Conservation (phyloP, 768 basidiomycete genomes). For the Lactarius trivialis region DNA sequence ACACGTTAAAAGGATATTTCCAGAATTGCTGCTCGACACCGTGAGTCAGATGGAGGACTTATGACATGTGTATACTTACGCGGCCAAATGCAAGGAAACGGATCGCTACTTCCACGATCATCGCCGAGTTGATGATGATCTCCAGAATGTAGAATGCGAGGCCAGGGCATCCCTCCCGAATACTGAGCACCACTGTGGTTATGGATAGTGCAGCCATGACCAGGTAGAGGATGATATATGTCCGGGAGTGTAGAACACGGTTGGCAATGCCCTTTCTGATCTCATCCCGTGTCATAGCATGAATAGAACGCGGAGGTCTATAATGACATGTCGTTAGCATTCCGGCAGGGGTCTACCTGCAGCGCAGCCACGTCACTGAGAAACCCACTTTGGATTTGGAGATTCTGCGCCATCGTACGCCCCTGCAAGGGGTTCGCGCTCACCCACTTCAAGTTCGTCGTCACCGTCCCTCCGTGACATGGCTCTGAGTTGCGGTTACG, state of each 20-base stretch:
- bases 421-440: constrained; percentile 28
- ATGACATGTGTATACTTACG: constrained; percentile 44
- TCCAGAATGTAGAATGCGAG: constrained; percentile 86
- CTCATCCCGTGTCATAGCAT: constrained; percentile 76
- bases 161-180: constrained; percentile 80
- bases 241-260: constrained; percentile 80
- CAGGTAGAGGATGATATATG: constrained; percentile 84
- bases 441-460: constrained; percentile 30
- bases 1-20: constrained; percentile 86
- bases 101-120: constrained; percentile 91
- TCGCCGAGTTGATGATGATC: constrained; percentile 78
- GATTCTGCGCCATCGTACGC: constrained; percentile 17
- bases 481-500: constrained; percentile 4
- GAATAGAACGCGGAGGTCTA: constrained; percentile 76
- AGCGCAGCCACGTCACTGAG: constrained; percentile 9
- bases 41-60: background rate
- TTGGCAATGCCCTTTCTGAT: constrained; percentile 83
- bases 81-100: constrained; percentile 90
- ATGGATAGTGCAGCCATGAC: constrained; percentile 83
- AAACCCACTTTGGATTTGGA: constrained; percentile 25
- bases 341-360: constrained; percentile 13
- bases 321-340: background rate
- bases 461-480: constrained; percentile 28
- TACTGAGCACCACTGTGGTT: constrained; percentile 77
- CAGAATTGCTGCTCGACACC: constrained; percentile 74